phyloP scores from a whole-genome alignment of 2,329 filamentous ascomycete species.

The Phialophora chinensis region DNA sequence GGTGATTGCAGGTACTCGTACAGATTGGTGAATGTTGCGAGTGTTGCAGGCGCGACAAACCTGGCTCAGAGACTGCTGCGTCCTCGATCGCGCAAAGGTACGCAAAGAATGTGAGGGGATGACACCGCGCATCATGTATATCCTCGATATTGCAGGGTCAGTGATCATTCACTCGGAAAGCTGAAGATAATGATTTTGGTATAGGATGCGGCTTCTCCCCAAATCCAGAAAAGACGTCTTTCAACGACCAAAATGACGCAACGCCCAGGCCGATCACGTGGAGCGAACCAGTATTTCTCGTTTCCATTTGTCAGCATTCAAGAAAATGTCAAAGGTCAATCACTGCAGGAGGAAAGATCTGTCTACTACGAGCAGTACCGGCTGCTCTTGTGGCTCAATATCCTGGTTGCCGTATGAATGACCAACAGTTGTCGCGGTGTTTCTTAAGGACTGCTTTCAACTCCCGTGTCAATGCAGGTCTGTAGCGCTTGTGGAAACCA shows the following conservation, averaged over 20 bases:
- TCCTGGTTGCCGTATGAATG: not conserved
- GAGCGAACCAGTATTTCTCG: not conserved
- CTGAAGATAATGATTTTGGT: not conserved
- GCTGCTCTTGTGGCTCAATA: not conserved
- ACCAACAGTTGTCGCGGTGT: not conserved
- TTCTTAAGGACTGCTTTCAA: not conserved
- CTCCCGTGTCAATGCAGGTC: constrained; percentile 13
- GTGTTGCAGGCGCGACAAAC: constrained; percentile 17
- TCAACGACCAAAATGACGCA: constrained; percentile 10
- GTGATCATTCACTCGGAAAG: not conserved
- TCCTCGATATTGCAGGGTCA: not conserved
- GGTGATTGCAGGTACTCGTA: constrained; percentile 53
- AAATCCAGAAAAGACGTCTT: not conserved
- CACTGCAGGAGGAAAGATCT: not conserved
- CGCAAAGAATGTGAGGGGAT: constrained; percentile 11
- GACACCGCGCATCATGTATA: constrained; percentile 25
- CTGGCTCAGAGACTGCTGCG: constrained; percentile 12
- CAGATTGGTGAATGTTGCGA: constrained; percentile 44
- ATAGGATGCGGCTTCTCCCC: not conserved
- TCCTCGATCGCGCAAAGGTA: constrained; percentile 11
- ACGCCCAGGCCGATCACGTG: constrained; percentile 2
- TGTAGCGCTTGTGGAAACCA: constrained; percentile 43
- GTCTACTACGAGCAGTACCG: not conserved
- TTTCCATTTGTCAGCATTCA: constrained; percentile 3
- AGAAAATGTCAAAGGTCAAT: not conserved